A percentile compares a stretch with the other conserved stretches of the same genome.
These are phyloP conservation scores for Oxyria digyna DNA, from an alignment of 148 eudicot genomes.

Conservation along the genomic window DNA sequence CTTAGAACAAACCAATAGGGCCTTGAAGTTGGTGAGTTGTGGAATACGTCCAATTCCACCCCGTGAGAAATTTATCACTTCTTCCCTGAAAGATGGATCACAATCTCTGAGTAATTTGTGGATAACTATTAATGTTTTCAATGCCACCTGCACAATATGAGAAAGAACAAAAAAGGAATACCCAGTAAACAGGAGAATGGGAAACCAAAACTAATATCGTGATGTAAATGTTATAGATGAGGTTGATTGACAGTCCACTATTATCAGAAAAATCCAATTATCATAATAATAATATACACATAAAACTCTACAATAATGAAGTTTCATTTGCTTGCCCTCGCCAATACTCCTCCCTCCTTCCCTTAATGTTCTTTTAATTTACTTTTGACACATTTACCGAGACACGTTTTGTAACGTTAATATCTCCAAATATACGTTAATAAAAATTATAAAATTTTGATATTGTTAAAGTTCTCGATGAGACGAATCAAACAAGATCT, in stretches of 20 bases:
- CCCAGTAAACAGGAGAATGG: neutral
- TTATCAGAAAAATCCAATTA: neutral
- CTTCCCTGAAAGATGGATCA: conserved; percentile 95
- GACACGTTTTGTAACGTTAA: no score
- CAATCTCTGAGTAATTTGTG: conserved; percentile 87
- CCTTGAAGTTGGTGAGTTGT: conserved; percentile 86
- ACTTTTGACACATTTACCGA: no score
- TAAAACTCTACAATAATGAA: neutral
- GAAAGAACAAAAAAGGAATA: neutral
- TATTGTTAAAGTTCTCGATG: no score
- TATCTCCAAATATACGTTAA: no score
- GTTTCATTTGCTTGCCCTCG: neutral
- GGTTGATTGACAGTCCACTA: neutral
- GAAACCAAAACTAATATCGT: neutral
- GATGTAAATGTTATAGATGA: neutral
- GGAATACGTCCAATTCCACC: conserved; percentile 67
- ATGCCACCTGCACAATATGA: conserved; percentile 56
- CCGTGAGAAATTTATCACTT: conserved; percentile 68
- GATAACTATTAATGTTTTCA: conserved; percentile 82
- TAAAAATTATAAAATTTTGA: no score
- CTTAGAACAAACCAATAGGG: conserved; percentile 55
- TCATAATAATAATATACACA: neutral
- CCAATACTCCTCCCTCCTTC: no score
- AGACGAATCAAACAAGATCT: no score
- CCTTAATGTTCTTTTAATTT: no score